phyloP scores from a whole-genome alignment of 495 filamentous ascomycete species.

The Xylaria curta region DNA sequence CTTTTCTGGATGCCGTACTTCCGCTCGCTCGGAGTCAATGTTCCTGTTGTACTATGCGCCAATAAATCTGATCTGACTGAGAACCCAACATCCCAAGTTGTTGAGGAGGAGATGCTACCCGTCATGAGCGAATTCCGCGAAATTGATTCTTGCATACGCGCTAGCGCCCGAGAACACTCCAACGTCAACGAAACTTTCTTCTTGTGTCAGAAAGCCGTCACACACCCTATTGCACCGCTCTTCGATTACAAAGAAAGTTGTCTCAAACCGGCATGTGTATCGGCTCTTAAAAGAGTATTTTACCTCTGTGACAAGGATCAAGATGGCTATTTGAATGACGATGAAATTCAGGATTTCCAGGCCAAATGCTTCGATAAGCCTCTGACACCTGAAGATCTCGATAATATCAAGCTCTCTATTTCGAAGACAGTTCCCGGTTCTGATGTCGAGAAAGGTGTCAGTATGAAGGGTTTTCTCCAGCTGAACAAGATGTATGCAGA shows the following conservation, averaged over 20 bases:
- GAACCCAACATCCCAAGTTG: slow-evolving; percentile 76
- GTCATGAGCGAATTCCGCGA: slow-evolving; percentile 99
- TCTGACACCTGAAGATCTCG: slow-evolving; percentile 75
- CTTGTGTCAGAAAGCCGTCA: slow-evolving; percentile 97
- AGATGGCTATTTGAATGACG: slow-evolving; percentile 90
- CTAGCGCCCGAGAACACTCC: slow-evolving; percentile 90
- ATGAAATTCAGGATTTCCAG: slow-evolving; percentile 90
- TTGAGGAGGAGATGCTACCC: slow-evolving; percentile 97
- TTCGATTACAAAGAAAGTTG: slow-evolving; percentile 93
- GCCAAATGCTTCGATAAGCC: slow-evolving; percentile 88
- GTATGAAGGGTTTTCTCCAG: slow-evolving; percentile 79
- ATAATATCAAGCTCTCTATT: slow-evolving; percentile 87
- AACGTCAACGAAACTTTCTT: slow-evolving; percentile 98
- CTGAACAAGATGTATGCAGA: slow-evolving; percentile 96
- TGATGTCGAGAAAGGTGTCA: slow-evolving; percentile 74
- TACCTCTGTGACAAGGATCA: slow-evolving; percentile 96
- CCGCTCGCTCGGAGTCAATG: slow-evolving; percentile 94
- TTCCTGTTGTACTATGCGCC: slow-evolving; percentile 95
- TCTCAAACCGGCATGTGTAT: slow-evolving; percentile 85
- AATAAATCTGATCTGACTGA: slow-evolving; percentile 90
- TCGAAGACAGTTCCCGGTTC: slow-evolving; percentile 68
- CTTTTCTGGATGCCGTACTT: slow-evolving; percentile 99
- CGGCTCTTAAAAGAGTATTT: slow-evolving; percentile 87
- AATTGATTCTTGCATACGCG: slow-evolving; percentile 95
- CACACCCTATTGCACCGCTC: slow-evolving; percentile 93